Evolutionary conservation across 306 rosid genomes (phyloP).

Genomic region (Quercus rubra): DNA sequence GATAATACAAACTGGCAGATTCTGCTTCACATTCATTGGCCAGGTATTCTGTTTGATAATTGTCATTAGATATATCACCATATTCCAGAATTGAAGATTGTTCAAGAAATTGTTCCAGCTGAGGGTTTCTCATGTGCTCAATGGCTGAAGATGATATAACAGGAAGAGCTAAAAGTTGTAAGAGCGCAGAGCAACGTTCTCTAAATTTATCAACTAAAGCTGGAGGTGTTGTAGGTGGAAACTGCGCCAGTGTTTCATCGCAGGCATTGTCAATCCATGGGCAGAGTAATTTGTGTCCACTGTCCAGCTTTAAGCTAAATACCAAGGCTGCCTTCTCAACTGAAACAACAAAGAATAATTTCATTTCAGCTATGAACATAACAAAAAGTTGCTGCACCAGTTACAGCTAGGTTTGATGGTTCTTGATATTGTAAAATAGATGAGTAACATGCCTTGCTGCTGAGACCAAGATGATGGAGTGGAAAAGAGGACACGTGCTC

Average conservation of each 20-base stretch:
- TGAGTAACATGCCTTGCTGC: slow-evolving; percentile 61
- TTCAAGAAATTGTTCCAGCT: slow-evolving; percentile 62
- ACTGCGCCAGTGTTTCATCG: slow-evolving; percentile 65
- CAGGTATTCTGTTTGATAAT: slow-evolving; percentile 38
- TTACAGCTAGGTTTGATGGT: neutral
- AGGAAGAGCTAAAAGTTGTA: slow-evolving; percentile 72
- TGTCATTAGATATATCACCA: slow-evolving; percentile 40
- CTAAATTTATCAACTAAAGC: slow-evolving; percentile 61
- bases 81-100: slow-evolving; percentile 41
- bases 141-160: slow-evolving; percentile 56
- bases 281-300: slow-evolving; percentile 89
- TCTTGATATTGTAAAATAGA: slow-evolving; percentile 11
- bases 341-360: slow-evolving; percentile 30
- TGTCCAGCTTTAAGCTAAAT: slow-evolving; percentile 85
- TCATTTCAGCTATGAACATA: slow-evolving; percentile 16
- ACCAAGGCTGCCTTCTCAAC: slow-evolving; percentile 96
- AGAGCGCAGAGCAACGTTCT: slow-evolving; percentile 55
- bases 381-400: neutral
- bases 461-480: slow-evolving; percentile 89
- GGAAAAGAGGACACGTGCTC: slow-evolving; percentile 70
- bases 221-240: slow-evolving; percentile 69
- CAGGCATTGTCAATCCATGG: slow-evolving; percentile 93
- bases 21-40: slow-evolving; percentile 48
- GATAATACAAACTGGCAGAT: slow-evolving; percentile 54
- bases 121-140: slow-evolving; percentile 51